These are phyloP conservation scores for Crithidia bombi DNA, from an alignment of 208 protist species.

Conservation along the genomic window DNA sequence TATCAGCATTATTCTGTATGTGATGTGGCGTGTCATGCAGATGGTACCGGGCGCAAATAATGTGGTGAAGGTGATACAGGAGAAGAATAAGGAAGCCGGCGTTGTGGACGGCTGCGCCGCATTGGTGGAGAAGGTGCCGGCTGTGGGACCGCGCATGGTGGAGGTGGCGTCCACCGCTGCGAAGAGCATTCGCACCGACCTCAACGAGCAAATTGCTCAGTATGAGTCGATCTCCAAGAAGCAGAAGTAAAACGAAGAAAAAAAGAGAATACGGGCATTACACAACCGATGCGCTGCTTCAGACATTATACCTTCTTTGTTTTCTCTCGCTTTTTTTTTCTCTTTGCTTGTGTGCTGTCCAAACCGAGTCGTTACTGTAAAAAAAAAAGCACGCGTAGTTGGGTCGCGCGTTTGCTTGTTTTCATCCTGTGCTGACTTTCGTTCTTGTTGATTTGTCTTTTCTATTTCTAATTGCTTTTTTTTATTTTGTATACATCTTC, in stretches of 20 bases:
- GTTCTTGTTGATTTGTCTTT: constrained; percentile 10
- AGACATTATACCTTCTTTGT: not conserved
- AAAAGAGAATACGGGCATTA: too few species aligned
- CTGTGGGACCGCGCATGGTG: constrained; percentile 37
- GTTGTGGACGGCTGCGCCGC: constrained; percentile 15
- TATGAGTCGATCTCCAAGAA: constrained; percentile 26
- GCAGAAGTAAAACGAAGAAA: constrained; percentile 20
- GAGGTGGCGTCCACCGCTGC: constrained; percentile 32
- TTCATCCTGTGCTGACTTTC: not conserved
- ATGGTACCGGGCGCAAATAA: constrained; percentile 17
- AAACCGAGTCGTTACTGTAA: too few species aligned
- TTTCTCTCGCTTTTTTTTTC: not conserved
- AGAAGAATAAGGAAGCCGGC: constrained; percentile 19
- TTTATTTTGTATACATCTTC: constrained; percentile 29
- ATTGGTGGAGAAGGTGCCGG: constrained; percentile 31
- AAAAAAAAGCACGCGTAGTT: too few species aligned
- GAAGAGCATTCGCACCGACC: constrained; percentile 36
- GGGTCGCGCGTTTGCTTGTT: not conserved
- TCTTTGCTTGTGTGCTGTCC: not conserved
- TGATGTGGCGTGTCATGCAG: constrained; percentile 29
- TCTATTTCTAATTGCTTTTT: constrained; percentile 19
- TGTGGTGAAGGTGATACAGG: constrained; percentile 15
- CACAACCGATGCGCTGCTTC: not conserved
- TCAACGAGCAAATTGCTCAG: constrained; percentile 35
- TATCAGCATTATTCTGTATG: constrained; percentile 41